Base-by-base conservation (phyloP, 129 eudicot genomes). In the Rutidosis leptorrhynchoides region DNA sequence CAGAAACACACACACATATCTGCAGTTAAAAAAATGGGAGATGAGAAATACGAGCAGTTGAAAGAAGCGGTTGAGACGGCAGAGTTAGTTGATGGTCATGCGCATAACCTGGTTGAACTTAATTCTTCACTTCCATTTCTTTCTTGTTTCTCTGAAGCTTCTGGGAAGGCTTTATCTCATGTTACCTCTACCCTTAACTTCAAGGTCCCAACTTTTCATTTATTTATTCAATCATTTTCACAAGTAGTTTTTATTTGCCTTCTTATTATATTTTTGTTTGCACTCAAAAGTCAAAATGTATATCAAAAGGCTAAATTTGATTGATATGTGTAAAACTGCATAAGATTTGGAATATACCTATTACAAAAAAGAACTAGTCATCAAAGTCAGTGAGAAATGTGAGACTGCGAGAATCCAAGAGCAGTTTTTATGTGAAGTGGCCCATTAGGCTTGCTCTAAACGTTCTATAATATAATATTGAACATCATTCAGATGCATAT, bases 21-120 rank as follows among this genome's bases (percentile, higher is more conserved):
- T n/a, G n/a, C n/a, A n/a, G n/a, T n/a, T n/a, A 37, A 37, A 1
- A 35, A 35, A 35, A 35, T 35, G 43, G 43, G 10, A 5, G 9
- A 33, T 5, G 8, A 33, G 40, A 33, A 3, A 33, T 33, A 35
- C 43, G 6, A 7, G 43, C 1, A 72, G 77, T 60, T 92, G 33
- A 81, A 63, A 62, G 42, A 62, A 67, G 96, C 87, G 21, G 81
- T 88, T 2, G 96, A 92, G 27, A 72, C 52, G 53, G 86, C 71
- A 66, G 90, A 80, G 84, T 16, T 92, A 5, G 78, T 92, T n/a
- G 98, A 92, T 65, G 96, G 82, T 2, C 98, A 92, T 76, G 98
- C 95, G 10, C 98, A 92, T 81, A 92, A 88, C 78, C 58, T 92
- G 49, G 96, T 88, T 3, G 78, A 85, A 14, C 64, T 83, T 4